These are phyloP conservation scores for Cinnamomum chago DNA, from an alignment of 164 flowering plant species.

Conservation along the genomic window DNA sequence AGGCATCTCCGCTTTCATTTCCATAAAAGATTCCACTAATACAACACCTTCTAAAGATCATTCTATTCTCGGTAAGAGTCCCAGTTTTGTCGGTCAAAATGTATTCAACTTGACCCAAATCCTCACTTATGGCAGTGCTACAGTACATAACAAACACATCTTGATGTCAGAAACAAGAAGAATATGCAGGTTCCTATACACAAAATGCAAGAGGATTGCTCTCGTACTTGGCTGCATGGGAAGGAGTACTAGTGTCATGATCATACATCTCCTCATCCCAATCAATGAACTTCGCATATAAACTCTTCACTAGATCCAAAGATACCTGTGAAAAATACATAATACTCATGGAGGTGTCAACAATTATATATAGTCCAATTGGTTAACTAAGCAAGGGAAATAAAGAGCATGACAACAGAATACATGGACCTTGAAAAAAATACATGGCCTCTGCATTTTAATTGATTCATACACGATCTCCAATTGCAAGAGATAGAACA, in stretches of 20 bases:
- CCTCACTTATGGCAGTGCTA: conserved; percentile 99
- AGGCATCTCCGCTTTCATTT: conserved; percentile 86
- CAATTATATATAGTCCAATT: too few relatives aligned
- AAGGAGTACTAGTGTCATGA: conserved; percentile 60
- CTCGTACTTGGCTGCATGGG: conserved; percentile 93
- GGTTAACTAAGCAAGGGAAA: too few relatives aligned
- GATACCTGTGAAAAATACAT: conserved; percentile 64
- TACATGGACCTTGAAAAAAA: too few relatives aligned
- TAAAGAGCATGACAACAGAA: too few relatives aligned
- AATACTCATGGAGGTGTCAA: neutral
- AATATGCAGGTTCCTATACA: conserved; percentile 1
- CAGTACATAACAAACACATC: conserved; percentile 32
- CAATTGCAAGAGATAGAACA: too few relatives aligned
- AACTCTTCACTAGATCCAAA: conserved; percentile 91
- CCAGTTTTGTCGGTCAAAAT: conserved; percentile 99
- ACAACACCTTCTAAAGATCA: conserved; percentile 94
- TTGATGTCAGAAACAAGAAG: conserved; percentile 15
- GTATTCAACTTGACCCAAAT: conserved; percentile 98
- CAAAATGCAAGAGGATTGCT: conserved; percentile 4
- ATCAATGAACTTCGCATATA: conserved; percentile 96
- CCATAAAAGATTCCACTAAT: conserved; percentile 75
- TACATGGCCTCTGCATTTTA: too few relatives aligned
- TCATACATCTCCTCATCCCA: conserved; percentile 96
- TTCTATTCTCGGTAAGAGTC: conserved; percentile 90
- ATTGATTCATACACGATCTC: too few relatives aligned